A percentile compares a stretch with the other conserved stretches of the same genome.
Evolutionary conservation across 2,329 filamentous ascomycete species (phyloP).

Genomic region (Paracoccidioides lutzii): DNA sequence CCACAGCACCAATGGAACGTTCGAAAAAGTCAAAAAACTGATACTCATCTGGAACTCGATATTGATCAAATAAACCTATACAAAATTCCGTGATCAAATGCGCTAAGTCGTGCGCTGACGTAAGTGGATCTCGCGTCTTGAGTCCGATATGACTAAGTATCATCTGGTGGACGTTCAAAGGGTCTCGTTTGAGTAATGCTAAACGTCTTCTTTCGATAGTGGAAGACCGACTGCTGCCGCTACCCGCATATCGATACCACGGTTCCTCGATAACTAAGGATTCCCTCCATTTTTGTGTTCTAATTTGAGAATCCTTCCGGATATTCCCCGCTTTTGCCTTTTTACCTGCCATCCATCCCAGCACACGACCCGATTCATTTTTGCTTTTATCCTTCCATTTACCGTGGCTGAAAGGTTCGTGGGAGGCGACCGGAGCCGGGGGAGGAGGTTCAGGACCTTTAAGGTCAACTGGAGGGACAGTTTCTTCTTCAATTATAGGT

Average conservation of each 20-base stretch:
- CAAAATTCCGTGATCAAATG: slow-evolving; percentile 49
- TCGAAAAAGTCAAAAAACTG: slow-evolving; percentile 57
- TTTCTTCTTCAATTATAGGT: neutral
- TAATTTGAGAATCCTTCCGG: neutral
- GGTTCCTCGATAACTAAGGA: neutral
- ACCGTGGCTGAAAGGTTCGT: neutral
- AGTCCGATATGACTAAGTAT: slow-evolving; percentile 45
- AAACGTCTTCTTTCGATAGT: neutral
- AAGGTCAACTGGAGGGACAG: neutral
- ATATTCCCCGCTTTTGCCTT: neutral
- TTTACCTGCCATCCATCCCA: neutral
- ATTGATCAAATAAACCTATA: slow-evolving; percentile 48
- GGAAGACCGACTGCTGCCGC: neutral
- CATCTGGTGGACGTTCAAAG: slow-evolving; percentile 47
- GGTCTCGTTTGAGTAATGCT: slow-evolving; percentile 23
- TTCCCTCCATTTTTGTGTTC: neutral
- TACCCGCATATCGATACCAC: neutral
- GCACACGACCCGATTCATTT: neutral
- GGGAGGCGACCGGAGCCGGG: no score
- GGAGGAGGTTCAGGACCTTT: neutral
- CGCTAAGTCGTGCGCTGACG: slow-evolving; percentile 50
- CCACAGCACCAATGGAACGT: slow-evolving; percentile 43
- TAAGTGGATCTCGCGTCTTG: slow-evolving; percentile 39
- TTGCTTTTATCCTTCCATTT: neutral
- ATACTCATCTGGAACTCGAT: slow-evolving; percentile 33